These are phyloP conservation scores for Saccharum officinarum DNA, from an alignment of 176 grass and related monocot species.

Conservation along the genomic window DNA sequence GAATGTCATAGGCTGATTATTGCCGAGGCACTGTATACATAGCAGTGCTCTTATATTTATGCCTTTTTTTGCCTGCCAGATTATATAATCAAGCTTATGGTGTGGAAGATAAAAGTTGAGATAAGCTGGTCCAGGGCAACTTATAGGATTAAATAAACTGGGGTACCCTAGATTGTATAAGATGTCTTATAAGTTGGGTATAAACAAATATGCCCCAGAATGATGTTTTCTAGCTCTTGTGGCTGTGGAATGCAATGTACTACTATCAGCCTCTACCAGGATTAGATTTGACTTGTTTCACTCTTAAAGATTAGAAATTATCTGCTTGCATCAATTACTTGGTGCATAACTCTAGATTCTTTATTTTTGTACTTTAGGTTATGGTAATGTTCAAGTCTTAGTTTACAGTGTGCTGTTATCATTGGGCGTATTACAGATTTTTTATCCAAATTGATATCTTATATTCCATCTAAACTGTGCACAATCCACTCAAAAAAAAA, in stretches of 20 bases:
- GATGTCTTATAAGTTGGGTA: not conserved
- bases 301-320: not conserved
- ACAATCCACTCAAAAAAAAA: not conserved
- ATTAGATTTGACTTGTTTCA: slow-evolving; percentile 18
- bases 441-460: not conserved
- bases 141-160: not conserved
- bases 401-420: not conserved
- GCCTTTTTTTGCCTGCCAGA: not conserved
- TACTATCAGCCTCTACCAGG: slow-evolving; percentile 9
- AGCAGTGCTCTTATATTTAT: not conserved
- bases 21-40: not conserved
- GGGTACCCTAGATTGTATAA: not conserved
- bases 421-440: not conserved
- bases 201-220: not conserved
- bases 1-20: not conserved
- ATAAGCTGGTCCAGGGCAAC: not conserved
- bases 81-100: not conserved
- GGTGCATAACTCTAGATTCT: not conserved
- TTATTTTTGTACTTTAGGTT: slow-evolving; percentile 17
- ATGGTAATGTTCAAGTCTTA: not conserved
- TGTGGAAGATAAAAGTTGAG: not conserved
- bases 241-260: not conserved
- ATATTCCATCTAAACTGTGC: not conserved
- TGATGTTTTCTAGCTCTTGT: not conserved
- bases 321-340: slow-evolving; percentile 14